Conservation (phyloP, 139 green algal genomes). For the Chlamydomonas incerta region DNA sequence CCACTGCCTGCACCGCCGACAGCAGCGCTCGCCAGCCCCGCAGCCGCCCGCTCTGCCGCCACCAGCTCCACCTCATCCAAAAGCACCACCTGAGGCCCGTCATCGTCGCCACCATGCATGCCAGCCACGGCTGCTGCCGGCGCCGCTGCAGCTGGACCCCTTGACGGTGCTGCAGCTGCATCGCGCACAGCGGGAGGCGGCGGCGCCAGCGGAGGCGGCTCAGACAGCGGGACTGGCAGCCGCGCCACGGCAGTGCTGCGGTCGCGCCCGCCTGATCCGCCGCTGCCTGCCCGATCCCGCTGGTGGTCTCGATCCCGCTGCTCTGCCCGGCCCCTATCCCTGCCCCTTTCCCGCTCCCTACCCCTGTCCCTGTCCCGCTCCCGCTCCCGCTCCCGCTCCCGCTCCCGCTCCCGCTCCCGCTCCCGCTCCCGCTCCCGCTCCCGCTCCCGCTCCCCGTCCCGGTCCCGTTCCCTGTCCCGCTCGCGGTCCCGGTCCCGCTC, state of each 20-base stretch:
- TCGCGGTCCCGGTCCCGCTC: neutral
- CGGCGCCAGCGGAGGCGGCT: no score
- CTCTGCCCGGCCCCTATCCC: neutral
- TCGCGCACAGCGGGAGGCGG: no score
- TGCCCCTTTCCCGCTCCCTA: neutral
- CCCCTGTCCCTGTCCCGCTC: conserved; percentile 4
- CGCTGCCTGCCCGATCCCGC: neutral
- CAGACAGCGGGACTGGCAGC: no score
- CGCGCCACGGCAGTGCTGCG: no score
- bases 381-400: neutral
- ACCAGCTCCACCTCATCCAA: neutral
- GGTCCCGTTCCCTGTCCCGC: neutral
- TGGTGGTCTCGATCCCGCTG: neutral
- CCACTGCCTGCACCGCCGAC: neutral
- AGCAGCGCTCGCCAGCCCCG: neutral
- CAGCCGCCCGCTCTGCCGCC: neutral
- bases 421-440: neutral
- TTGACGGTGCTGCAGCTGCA: no score
- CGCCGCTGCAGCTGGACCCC: no score
- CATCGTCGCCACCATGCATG: conserved; percentile 9
- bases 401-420: neutral
- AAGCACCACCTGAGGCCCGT: conserved; percentile 26
- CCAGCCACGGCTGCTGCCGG: no score
- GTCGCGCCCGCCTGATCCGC: no score
- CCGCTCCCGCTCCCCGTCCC: neutral